Evolutionary conservation across 208 protist genomes (phyloP).

Genomic region (Phytomonas sp.): DNA sequence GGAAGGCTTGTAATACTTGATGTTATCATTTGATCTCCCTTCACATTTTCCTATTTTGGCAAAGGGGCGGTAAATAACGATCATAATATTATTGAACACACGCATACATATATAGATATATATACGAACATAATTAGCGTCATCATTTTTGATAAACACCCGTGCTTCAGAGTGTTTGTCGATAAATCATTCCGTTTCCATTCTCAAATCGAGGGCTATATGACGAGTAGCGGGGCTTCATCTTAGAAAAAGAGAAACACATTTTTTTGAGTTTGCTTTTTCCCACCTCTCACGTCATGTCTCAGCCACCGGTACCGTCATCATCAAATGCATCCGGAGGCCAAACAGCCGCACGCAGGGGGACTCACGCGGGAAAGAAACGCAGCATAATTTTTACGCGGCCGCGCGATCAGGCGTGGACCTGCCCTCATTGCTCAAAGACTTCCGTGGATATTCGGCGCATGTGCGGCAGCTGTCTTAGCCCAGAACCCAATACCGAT

Average conservation of each 20-base stretch:
- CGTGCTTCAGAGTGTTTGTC: neutral
- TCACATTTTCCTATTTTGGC: neutral
- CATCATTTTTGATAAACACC: neutral
- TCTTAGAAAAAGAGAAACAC: neutral
- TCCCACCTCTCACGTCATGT: neutral
- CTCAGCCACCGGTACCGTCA: neutral
- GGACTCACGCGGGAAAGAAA: neutral
- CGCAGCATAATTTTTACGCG: neutral
- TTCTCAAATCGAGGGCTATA: neutral
- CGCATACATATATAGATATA: no score
- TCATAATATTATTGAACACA: neutral
- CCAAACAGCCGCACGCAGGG: neutral
- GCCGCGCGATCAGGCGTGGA: constrained; percentile 14
- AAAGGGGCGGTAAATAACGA: neutral
- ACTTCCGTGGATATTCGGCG: constrained; percentile 33
- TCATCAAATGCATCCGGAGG: neutral
- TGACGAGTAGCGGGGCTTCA: neutral
- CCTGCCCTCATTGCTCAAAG: constrained; percentile 24
- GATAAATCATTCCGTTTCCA: neutral
- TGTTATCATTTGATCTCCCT: neutral
- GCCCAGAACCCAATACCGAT: constrained; percentile 20
- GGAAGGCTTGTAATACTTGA: neutral
- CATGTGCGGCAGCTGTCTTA: constrained; percentile 41
- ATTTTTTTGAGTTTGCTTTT: neutral
- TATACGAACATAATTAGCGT: neutral